Evolutionary conservation across 306 rosid genomes (phyloP), one percentile per base, ranked within the genome.

Genomic region (Pachyrhizus erosus): DNA sequence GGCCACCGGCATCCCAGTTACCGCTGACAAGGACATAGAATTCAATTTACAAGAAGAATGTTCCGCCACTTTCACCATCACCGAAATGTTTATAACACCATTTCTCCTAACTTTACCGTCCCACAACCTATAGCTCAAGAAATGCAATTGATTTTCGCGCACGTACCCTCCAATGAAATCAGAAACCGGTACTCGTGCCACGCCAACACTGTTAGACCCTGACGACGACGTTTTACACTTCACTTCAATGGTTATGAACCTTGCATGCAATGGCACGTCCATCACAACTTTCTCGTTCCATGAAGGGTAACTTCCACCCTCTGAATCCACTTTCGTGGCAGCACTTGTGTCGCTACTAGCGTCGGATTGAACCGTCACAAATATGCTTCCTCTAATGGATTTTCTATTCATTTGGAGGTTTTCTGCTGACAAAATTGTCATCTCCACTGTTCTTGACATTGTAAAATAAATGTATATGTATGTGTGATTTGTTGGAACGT

Each of bases 41-140:
- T 18, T 66, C 0, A 61, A 55, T 5, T 0, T 67, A 67, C 55
- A 54, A 23, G 73, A 52, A 29, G 69, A 23, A 39, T 72, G 69
- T 40, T 76, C 57, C 0, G 85, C 0, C 37, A 43, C 73, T 79
- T 81, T 88, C 2, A 82, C 85, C 88, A 82, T 92, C 10, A 86
- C 94, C 0, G 96, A 92, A 40, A 92, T 52, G 70, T 94, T 94
- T 11, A 94, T 54, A 67, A 94, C 82, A 48, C 98, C 98, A 49
- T 90, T 94, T 78, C 87, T 90, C 27, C 69, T 86, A 4, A 90
- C 88, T n/a, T 75, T 83, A 17, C 49, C 10, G 48, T 94, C 92
- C 89, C 97, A 88, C 72, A 92, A 73, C 76, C 98, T 86, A 60
- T 92, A 94, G 71, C 98, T 94, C 83, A 92, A 68, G 29, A 87